Conservation (phyloP, 352 stramenopile species). For the Phytopythium cucurbitacearum region DNA sequence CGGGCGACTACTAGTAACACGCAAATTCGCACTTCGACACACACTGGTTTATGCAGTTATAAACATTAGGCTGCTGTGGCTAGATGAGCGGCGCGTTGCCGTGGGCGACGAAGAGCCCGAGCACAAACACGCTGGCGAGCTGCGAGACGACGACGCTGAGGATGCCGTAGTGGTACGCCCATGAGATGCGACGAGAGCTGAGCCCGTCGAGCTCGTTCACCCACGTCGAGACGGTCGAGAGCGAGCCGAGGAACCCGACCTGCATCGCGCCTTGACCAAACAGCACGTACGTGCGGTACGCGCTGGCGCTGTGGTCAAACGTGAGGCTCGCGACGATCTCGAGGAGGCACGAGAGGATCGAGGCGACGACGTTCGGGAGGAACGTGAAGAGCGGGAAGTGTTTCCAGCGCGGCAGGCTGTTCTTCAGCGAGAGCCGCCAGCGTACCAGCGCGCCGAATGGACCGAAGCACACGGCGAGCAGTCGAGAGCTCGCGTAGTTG, state of each 20-base stretch:
- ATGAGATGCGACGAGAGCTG: slow-evolving; percentile 36
- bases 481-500: slow-evolving; percentile 44
- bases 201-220: slow-evolving; percentile 54
- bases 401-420: slow-evolving; percentile 39
- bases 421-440: slow-evolving; percentile 52
- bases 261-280: slow-evolving; percentile 37
- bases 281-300: slow-evolving; percentile 39
- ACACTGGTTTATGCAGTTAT: neutral
- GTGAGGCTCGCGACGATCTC: slow-evolving; percentile 36
- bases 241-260: slow-evolving; percentile 56
- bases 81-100: slow-evolving; percentile 30
- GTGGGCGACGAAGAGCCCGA: slow-evolving; percentile 42
- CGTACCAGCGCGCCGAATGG: slow-evolving; percentile 52
- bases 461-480: slow-evolving; percentile 52
- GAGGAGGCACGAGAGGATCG: slow-evolving; percentile 38
- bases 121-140: slow-evolving; percentile 50
- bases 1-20: too few relatives aligned
- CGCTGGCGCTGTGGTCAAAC: slow-evolving; percentile 14
- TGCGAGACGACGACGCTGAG: slow-evolving; percentile 44
- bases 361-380: slow-evolving; percentile 53
- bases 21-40: too few relatives aligned
- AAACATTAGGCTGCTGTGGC: neutral
- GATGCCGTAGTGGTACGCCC: slow-evolving; percentile 51
- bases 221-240: slow-evolving; percentile 71
- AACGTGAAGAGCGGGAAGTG: slow-evolving; percentile 65